Conservation (phyloP, 257 asterid species). For the Rubia yunnanensis region DNA sequence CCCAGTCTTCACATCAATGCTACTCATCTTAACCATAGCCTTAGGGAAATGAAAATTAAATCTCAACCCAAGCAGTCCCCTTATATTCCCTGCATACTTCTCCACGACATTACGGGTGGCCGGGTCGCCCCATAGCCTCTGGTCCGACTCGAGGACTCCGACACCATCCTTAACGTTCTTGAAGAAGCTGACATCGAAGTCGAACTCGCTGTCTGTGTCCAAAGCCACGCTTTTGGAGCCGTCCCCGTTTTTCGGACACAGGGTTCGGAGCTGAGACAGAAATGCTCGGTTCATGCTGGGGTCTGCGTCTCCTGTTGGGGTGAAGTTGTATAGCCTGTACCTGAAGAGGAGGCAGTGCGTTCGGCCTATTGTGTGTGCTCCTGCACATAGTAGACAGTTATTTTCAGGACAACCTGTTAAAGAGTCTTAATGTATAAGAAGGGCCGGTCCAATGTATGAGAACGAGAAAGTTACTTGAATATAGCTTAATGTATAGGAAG, state of each 20-base stretch:
- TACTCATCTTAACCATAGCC: conserved; percentile 63
- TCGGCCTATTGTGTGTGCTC: conserved; percentile 67
- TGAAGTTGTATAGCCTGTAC: conserved; percentile 63
- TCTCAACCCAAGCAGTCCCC: conserved; percentile 52
- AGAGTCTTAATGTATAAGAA: too few relatives aligned
- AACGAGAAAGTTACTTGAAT: too few relatives aligned
- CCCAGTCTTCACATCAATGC: conserved; percentile 56
- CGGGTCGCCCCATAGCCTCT: conserved; percentile 56
- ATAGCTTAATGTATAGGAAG: too few relatives aligned
- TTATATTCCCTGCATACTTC: conserved; percentile 52
- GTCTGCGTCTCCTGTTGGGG: conserved; percentile 54
- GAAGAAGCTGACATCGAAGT: conserved; percentile 55
- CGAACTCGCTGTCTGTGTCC: conserved; percentile 41
- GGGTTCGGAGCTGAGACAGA: conserved; percentile 30
- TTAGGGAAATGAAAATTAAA: conserved; percentile 48
- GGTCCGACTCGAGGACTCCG: conserved; percentile 69
- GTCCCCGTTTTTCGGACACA: conserved; percentile 45
- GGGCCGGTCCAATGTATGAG: too few relatives aligned
- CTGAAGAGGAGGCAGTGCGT: conserved; percentile 43
- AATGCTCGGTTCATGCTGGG: conserved; percentile 52
- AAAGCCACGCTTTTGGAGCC: conserved; percentile 38
- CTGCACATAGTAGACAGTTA: conserved; percentile 21
- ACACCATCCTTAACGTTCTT: conserved; percentile 57
- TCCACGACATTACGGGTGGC: conserved; percentile 36
- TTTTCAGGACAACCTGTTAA: too few relatives aligned